Percentiles rank a stretch among this genome's conserved stretches.
These are phyloP conservation scores for Skeletonema tropicum DNA, from an alignment of 108 stramenopile genomes.

Conservation along the genomic window DNA sequence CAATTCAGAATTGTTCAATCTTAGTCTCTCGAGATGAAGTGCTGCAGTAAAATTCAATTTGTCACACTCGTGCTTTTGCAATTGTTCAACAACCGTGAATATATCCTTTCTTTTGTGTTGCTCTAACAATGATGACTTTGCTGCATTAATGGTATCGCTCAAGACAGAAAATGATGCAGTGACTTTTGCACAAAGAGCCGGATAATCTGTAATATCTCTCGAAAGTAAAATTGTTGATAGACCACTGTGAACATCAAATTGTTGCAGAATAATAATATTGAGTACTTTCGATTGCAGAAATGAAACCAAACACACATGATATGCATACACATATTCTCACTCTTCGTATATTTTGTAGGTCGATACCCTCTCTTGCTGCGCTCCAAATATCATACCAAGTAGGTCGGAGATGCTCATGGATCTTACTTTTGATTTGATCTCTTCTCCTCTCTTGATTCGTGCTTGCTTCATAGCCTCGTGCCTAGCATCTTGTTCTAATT, in stretches of 20 bases:
- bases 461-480: slow-evolving; percentile 44
- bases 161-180: slow-evolving; percentile 83
- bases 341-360: slow-evolving; percentile 67
- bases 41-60: slow-evolving; percentile 86
- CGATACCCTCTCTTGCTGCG: slow-evolving; percentile 71
- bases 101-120: slow-evolving; percentile 29
- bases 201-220: slow-evolving; percentile 72
- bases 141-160: slow-evolving; percentile 72
- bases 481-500: slow-evolving; percentile 21
- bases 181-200: slow-evolving; percentile 60
- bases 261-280: neutral
- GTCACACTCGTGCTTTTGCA: slow-evolving; percentile 76
- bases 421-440: slow-evolving; percentile 46
- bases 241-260: slow-evolving; percentile 36
- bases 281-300: neutral
- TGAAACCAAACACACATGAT: slow-evolving; percentile 2
- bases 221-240: slow-evolving; percentile 59
- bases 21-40: slow-evolving; percentile 77
- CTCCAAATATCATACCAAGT: slow-evolving; percentile 55
- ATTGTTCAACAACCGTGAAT: slow-evolving; percentile 25
- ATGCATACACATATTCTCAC: slow-evolving; percentile 35
- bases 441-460: slow-evolving; percentile 33
- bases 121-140: slow-evolving; percentile 33
- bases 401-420: slow-evolving; percentile 55
- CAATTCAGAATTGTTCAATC: slow-evolving; percentile 44